Conservation (phyloP, 2,329 filamentous ascomycete species). For the Torrubiellomyces zombiae region DNA sequence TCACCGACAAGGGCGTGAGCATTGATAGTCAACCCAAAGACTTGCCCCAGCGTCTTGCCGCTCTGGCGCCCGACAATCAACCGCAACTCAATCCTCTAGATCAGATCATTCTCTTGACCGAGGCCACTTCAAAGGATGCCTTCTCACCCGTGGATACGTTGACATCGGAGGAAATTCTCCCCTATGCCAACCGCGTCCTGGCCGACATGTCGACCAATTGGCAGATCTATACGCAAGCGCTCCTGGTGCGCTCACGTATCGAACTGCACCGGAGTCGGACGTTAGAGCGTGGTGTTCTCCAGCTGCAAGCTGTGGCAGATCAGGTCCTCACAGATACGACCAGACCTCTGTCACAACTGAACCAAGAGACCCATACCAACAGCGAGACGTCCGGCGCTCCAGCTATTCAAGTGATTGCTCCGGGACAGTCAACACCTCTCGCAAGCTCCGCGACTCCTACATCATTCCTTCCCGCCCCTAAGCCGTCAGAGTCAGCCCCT, state of each 20-base stretch:
- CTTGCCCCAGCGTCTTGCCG: conserved; percentile 44
- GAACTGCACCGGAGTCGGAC: conserved; percentile 79
- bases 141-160: conserved; percentile 68
- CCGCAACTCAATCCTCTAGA: conserved; percentile 70
- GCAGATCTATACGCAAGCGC: conserved; percentile 91
- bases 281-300: conserved; percentile 73
- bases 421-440: conserved; percentile 13
- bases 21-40: conserved; percentile 15
- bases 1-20: conserved; percentile 37
- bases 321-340: conserved; percentile 80
- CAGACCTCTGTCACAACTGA: conserved; percentile 10
- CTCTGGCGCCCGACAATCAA: conserved; percentile 61
- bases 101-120: conserved; percentile 78
- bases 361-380: conserved; percentile 10
- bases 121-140: conserved; percentile 76
- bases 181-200: conserved; percentile 77
- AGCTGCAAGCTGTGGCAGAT: conserved; percentile 88
- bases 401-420: conserved; percentile 25
- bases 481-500: conserved; percentile 61
- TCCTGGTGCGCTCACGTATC: conserved; percentile 77
- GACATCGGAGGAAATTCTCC: conserved; percentile 83
- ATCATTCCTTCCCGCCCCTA: conserved; percentile 66
- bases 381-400: conserved; percentile 25
- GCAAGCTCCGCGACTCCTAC: conserved; percentile 32
- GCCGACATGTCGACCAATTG: conserved; percentile 85